These are phyloP conservation scores for Acephala macrosclerotiorum DNA, from an alignment of 2,329 filamentous ascomycete genomes.

Conservation along the genomic window DNA sequence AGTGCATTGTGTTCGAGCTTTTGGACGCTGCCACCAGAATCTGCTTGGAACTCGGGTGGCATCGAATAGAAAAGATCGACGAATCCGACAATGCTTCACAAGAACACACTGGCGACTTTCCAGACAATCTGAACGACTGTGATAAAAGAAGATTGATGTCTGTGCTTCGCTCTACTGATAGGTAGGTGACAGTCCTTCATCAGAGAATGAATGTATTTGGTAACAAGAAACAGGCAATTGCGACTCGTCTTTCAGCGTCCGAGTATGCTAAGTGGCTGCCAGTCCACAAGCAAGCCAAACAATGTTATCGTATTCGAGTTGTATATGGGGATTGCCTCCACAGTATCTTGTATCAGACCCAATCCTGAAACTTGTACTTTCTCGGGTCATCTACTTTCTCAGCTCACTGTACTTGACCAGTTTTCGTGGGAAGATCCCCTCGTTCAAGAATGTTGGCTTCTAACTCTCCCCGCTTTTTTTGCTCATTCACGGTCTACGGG, in stretches of 20 bases:
- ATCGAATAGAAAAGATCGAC: neutral
- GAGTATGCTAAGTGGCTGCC: conserved; percentile 1
- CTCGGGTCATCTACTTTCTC: neutral
- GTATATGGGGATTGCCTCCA: neutral
- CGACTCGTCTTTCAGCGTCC: neutral
- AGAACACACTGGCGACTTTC: neutral
- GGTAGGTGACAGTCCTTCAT: neutral
- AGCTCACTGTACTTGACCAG: neutral
- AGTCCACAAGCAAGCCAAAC: neutral
- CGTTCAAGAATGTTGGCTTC: neutral
- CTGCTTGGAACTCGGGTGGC: neutral
- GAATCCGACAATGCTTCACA: neutral
- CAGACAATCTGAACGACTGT: neutral
- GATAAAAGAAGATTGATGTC: neutral
- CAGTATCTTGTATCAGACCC: neutral
- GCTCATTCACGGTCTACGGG: neutral
- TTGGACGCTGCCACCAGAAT: neutral
- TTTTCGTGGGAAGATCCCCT: neutral
- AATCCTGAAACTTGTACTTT: neutral
- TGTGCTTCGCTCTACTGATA: neutral
- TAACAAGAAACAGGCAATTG: neutral
- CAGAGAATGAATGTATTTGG: neutral
- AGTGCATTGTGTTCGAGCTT: neutral
- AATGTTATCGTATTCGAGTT: neutral
- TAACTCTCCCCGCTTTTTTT: neutral